Conservation (phyloP, 225 moss, liverwort and hornwort species). For the Anthoceros angustus region DNA sequence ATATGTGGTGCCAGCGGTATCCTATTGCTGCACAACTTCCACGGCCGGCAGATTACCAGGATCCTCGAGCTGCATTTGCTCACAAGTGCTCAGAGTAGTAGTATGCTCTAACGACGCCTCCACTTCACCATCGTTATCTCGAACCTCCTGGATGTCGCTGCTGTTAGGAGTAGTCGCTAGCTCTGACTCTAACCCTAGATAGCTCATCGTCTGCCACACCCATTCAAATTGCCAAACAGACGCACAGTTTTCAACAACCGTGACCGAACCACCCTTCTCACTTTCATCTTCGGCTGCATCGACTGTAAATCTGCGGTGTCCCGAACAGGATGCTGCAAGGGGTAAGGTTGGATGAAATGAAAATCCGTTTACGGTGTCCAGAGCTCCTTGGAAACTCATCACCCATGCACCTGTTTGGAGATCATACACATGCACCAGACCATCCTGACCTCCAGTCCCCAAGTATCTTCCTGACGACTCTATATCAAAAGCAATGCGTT, state of each 20-base stretch:
- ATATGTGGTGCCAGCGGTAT: no score
- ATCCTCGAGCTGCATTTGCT: no score
- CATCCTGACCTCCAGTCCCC: slow-evolving; percentile 98
- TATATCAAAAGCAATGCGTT: slow-evolving; percentile 83
- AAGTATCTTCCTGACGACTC: slow-evolving; percentile 75
- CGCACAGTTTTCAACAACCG: slow-evolving; percentile 80
- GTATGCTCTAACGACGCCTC: no score
- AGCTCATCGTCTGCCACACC: not conserved
- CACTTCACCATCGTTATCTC: no score
- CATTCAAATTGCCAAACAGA: slow-evolving; percentile 58
- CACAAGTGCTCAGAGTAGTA: no score
- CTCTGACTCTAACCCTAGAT: not conserved
- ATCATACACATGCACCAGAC: slow-evolving; percentile 77
- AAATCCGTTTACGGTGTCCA: slow-evolving; percentile 86
- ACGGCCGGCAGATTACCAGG: no score
- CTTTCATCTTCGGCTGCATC: slow-evolving; percentile 38
- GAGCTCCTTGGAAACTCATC: slow-evolving; percentile 76
- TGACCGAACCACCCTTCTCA: slow-evolving; percentile 10
- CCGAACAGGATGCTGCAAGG: slow-evolving; percentile 76
- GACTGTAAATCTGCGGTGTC: slow-evolving; percentile 63
- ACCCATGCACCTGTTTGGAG: slow-evolving; percentile 74
- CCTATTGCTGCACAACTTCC: no score
- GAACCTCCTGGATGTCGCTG: no score
- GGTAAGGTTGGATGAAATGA: slow-evolving; percentile 82
- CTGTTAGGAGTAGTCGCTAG: not conserved